Base-by-base conservation (phyloP, 2,329 filamentous ascomycete species). In the Torrubiellomyces zombiae region DNA sequence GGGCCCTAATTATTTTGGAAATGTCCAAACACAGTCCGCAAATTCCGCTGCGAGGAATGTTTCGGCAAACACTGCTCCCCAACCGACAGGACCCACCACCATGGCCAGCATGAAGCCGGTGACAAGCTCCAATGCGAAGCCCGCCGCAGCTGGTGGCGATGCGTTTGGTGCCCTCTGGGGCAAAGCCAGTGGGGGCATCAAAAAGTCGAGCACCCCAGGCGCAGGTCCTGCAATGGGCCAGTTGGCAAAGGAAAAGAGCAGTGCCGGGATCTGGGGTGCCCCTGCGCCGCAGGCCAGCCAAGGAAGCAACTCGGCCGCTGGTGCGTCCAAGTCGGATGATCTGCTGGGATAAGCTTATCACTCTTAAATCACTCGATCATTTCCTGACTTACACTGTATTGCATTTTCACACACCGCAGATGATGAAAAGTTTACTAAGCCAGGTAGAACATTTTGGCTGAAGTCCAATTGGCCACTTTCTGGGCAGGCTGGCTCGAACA, bases 161-260 rank as follows among this genome's bases (percentile, higher is more conserved):
- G 86, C 79, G 1, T 98, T 98, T 41, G 85, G 83, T 9, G 78
- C 75, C 12, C 62, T 98, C 17, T 91, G 91, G 70, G 75, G 75
- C 30, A 72, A 69, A 35, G 75, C 74, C 15, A 81, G 73, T 34
- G 65, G 65, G 8, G 73, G 75, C 23, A 66, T 83, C 35, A 83
- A 83, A 59, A 91, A 89, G 56, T 53, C 64, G 2, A 61, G 53
- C 31, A 65, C 72, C 3, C 59, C 64, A 9, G 60, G 57, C 7
- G 57, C 63, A 27, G 77, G 76, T 1, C 75, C 82, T 25, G 85
- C 85, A 28, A 67, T 98, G 55, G 85, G 83, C 16, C 85, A 92
- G 48, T 70, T 98, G 51, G 86, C 85, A n/a, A 94, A 94, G 60
- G 83, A 94, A 54, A 94, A 95, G 64, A 89, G 83, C 30, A 83